Evolutionary conservation across 257 asterid genomes (phyloP).

Genomic region (Solanum chmielewskii): DNA sequence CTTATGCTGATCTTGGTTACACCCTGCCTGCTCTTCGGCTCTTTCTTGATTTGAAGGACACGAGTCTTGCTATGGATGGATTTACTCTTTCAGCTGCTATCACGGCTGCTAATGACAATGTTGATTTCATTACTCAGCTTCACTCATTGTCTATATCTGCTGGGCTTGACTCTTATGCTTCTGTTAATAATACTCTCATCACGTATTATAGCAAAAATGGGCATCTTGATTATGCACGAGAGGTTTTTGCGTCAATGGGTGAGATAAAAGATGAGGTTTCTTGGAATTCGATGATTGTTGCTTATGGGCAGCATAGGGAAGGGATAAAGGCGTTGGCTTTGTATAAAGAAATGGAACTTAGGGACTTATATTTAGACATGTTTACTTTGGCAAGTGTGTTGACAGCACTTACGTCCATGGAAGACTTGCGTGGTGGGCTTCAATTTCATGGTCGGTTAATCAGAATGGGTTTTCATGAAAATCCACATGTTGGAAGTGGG

Average conservation of each 20-base stretch:
- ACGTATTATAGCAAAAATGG: conserved; percentile 45
- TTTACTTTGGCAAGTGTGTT: conserved; percentile 69
- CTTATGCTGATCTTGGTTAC: conserved; percentile 50
- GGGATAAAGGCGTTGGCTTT: conserved; percentile 52
- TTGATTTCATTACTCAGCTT: conserved; percentile 33
- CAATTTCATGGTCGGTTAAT: conserved; percentile 54
- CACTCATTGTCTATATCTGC: conserved; percentile 39
- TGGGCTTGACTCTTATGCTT: conserved; percentile 38
- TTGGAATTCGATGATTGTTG: conserved; percentile 80
- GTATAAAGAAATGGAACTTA: conserved; percentile 47
- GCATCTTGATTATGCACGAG: conserved; percentile 26
- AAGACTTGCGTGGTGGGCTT: conserved; percentile 60
- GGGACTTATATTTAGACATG: conserved; percentile 40
- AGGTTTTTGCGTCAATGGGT: conserved; percentile 40
- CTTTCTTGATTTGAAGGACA: conserved; percentile 20
- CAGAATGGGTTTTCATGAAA: conserved; percentile 46
- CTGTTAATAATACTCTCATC: conserved; percentile 53
- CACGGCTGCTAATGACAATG: conserved; percentile 29
- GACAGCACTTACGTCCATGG: conserved; percentile 54
- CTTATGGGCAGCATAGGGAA: conserved; percentile 46
- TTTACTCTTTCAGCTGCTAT: conserved; percentile 55
- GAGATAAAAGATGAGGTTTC: conserved; percentile 56
- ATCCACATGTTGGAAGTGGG: conserved; percentile 62
- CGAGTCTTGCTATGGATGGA: conserved; percentile 39
- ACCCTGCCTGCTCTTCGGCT: conserved; percentile 28